Evolutionary conservation across 805 yeast genomes (phyloP).

Genomic region (Spathaspora girioi): DNA sequence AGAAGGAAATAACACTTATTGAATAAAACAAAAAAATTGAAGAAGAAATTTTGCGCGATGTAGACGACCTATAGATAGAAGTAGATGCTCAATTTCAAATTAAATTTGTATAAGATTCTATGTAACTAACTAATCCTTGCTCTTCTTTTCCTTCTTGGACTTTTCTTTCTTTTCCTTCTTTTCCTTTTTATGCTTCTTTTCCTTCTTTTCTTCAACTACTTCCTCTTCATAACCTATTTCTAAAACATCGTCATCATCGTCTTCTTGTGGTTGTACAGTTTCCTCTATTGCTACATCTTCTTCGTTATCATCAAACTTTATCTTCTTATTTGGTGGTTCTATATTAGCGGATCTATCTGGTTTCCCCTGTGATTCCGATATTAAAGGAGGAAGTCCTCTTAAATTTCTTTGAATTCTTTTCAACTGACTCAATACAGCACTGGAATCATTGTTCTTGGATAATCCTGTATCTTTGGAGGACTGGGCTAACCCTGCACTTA

Average conservation of each 20-base stretch:
- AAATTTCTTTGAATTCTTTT: slow-evolving; percentile 73
- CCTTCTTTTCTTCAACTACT: slow-evolving; percentile 13
- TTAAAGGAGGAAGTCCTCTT: slow-evolving; percentile 71
- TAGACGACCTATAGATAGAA: neutral
- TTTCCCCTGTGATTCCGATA: slow-evolving; percentile 10
- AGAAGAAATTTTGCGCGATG: neutral
- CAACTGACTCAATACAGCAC: slow-evolving; percentile 55
- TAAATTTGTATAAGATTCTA: neutral
- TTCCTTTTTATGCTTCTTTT: slow-evolving; percentile 12
- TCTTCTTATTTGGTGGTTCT: slow-evolving; percentile 17
- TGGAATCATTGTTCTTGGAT: slow-evolving; percentile 14
- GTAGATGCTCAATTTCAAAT: neutral
- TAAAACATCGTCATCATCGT: slow-evolving; percentile 11
- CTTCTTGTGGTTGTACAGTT: slow-evolving; percentile 15
- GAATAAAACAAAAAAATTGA: too few relatives aligned
- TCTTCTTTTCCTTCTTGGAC: neutral
- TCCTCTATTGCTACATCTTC: slow-evolving; percentile 12
- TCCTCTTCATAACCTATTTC: slow-evolving; percentile 8
- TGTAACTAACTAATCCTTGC: neutral
- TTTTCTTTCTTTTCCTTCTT: slow-evolving; percentile 15
- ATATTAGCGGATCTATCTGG: neutral
- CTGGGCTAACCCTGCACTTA: slow-evolving; percentile 16
- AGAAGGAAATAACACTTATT: too few relatives aligned
- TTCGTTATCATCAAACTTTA: slow-evolving; percentile 23
- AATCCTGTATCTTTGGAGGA: slow-evolving; percentile 26